Evolutionary conservation across 345 rosid species (phyloP), one percentile per base, ranked within the genome.

Genomic region (Eucalyptus shirleyi): DNA sequence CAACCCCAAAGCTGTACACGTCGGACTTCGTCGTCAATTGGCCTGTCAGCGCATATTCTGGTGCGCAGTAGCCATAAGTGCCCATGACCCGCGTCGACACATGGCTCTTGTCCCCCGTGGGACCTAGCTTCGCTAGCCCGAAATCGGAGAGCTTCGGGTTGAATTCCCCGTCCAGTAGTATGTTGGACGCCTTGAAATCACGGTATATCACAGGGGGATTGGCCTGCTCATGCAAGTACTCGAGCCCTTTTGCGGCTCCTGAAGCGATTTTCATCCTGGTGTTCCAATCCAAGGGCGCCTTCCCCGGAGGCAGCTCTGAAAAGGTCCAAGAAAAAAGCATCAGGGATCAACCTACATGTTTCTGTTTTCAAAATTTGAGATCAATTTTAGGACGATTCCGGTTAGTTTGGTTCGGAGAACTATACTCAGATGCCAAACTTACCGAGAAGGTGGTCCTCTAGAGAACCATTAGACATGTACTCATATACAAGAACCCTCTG

Each of bases 131-230:
- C 3, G 92, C 92, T 5, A 91, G 89, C 50, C 92, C 91, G 47
- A 91, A 91, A 86, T 91, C 91, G 15, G 92, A 91, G 82, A 91
- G 92, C 91, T 91, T 91, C 19, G 92, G 89, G 86, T 91, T 91
- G 91, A 91, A 91, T 19, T 91, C 88, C 50, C 47, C 91, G 42
- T 89, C 92, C 30, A 91, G 86, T 13, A 91, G 59, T 59, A 91
- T 91, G 89, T 91, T 91, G 30, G 92, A 91, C 40, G 92, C 89
- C 86, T 91, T 91, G 88, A 91, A 91, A 62, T 91, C 92, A 23
- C 92, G 88, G 89, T 91, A 91, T 88, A 91, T 89, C 50, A 91
- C 91, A 2, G 92, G 92, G 30, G 92, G 92, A 89, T 89, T 80
- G 13, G 92, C 90, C 62, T 87, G 80, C 86, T 91, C 92, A 26